Evolutionary conservation across 2,329 filamentous ascomycete species (phyloP).

Genomic region (Aspergillus fumigatus): DNA sequence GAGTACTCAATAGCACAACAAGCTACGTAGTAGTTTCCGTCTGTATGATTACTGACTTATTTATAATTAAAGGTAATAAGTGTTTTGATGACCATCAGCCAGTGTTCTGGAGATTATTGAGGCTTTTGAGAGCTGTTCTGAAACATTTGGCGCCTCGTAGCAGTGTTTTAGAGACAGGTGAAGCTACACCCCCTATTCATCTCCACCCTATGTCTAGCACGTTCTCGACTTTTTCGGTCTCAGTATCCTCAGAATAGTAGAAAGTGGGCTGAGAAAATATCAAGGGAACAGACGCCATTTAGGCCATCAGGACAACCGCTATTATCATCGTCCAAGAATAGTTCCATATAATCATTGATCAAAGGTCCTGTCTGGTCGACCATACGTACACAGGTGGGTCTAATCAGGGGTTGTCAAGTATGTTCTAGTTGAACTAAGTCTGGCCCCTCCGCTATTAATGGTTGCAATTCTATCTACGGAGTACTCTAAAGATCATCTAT

Average conservation of each 20-base stretch:
- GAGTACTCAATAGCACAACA: neutral
- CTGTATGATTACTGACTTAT: neutral
- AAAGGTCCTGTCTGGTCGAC: neutral
- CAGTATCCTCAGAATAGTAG: neutral
- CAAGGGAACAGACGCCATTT: neutral
- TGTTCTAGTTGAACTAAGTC: neutral
- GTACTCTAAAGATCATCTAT: neutral
- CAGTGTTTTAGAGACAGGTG: neutral
- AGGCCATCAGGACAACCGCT: neutral
- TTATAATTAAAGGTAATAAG: neutral
- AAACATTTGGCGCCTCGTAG: neutral
- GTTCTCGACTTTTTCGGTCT: too few species aligned
- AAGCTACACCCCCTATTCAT: neutral
- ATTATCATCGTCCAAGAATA: neutral
- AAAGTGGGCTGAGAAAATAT: neutral
- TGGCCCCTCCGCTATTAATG: neutral
- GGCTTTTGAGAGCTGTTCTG: neutral
- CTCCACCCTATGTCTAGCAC: neutral
- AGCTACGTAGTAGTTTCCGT: neutral
- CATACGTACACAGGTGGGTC: neutral
- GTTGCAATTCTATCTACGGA: neutral
- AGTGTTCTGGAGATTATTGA: neutral
- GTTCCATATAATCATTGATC: neutral
- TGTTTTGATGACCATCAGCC: neutral
- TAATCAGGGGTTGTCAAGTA: neutral